Conservation (phyloP, 2,329 filamentous ascomycete genomes). For the Gaeumannomyces sp. region DNA sequence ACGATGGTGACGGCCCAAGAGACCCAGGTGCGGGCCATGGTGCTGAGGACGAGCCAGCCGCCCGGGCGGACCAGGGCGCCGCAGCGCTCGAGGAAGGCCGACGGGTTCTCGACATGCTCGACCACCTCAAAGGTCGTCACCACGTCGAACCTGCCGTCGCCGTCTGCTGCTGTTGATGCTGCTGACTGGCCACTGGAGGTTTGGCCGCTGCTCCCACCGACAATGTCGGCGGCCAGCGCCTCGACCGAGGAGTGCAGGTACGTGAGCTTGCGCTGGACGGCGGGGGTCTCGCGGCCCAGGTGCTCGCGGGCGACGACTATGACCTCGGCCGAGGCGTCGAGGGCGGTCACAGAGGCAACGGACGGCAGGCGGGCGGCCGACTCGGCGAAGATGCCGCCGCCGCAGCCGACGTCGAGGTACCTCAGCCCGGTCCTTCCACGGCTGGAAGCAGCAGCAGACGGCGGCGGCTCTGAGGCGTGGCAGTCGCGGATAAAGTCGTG, state of each 20-base stretch:
- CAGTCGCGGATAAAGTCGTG: conserved; percentile 85
- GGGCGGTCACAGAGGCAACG: conserved; percentile 62
- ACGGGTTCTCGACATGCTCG: conserved; percentile 78
- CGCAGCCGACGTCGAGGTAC: conserved; percentile 91
- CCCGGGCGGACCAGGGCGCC: conserved; percentile 77
- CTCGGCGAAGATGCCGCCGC: conserved; percentile 94
- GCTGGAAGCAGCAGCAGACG: conserved; percentile 14
- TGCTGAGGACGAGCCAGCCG: conserved; percentile 88
- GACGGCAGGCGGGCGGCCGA: conserved; percentile 63
- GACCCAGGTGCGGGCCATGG: conserved; percentile 82
- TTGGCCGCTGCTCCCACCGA: conserved; percentile 24
- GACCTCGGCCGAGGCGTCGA: conserved; percentile 72
- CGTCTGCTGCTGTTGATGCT: not conserved
- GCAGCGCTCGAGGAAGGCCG: conserved; percentile 65
- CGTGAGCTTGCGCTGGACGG: conserved; percentile 54
- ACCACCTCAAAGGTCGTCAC: conserved; percentile 91
- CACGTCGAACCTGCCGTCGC: conserved; percentile 55
- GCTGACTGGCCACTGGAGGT: not conserved
- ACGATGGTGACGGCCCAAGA: conserved; percentile 92
- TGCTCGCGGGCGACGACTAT: conserved; percentile 71
- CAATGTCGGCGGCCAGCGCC: conserved; percentile 40
- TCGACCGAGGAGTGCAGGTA: conserved; percentile 79
- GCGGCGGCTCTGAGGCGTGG: conserved; percentile 45
- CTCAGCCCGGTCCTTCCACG: conserved; percentile 33
- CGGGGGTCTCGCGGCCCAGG: conserved; percentile 62